Percentiles rank a stretch among this genome's conserved stretches.
phyloP scores from a whole-genome alignment of 805 yeast species.

The Cyberlindnera americana region DNA sequence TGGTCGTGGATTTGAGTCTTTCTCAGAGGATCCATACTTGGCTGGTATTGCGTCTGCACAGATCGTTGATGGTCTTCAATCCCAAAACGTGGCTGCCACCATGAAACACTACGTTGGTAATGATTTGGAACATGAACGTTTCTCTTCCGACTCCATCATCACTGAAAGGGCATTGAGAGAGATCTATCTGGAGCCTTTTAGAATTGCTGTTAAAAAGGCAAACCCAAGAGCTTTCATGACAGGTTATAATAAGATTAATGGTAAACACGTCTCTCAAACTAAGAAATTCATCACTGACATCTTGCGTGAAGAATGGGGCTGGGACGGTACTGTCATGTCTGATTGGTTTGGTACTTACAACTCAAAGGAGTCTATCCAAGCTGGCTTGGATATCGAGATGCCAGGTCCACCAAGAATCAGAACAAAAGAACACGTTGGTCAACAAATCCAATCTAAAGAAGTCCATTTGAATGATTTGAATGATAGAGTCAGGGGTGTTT shows the following conservation, averaged over 20 bases:
- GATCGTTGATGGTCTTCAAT: constrained; percentile 52
- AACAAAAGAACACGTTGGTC: constrained; percentile 33
- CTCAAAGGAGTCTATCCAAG: constrained; percentile 40
- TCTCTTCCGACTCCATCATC: constrained; percentile 41
- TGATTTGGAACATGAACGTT: constrained; percentile 54
- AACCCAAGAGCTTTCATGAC: constrained; percentile 57
- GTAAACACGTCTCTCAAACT: constrained; percentile 48
- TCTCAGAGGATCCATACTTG: constrained; percentile 55
- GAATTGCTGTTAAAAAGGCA: constrained; percentile 48
- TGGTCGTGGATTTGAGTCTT: constrained; percentile 62
- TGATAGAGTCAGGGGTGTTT: constrained; percentile 45
- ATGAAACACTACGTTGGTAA: constrained; percentile 52
- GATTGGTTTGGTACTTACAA: constrained; percentile 63
- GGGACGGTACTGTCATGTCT: constrained; percentile 50
- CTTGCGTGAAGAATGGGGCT: constrained; percentile 52
- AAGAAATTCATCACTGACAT: constrained; percentile 39
- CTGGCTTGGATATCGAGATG: constrained; percentile 60
- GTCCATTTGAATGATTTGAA: constrained; percentile 40
- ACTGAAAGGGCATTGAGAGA: constrained; percentile 60
- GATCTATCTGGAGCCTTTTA: constrained; percentile 57
- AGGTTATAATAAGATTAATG: constrained; percentile 59
- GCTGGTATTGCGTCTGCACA: constrained; percentile 44
- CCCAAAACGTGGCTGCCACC: constrained; percentile 46
- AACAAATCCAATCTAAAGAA: constrained; percentile 38
- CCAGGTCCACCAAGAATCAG: constrained; percentile 56